Conservation (phyloP, 2,329 filamentous ascomycete genomes). For the Pseudopithomyces maydicus region DNA sequence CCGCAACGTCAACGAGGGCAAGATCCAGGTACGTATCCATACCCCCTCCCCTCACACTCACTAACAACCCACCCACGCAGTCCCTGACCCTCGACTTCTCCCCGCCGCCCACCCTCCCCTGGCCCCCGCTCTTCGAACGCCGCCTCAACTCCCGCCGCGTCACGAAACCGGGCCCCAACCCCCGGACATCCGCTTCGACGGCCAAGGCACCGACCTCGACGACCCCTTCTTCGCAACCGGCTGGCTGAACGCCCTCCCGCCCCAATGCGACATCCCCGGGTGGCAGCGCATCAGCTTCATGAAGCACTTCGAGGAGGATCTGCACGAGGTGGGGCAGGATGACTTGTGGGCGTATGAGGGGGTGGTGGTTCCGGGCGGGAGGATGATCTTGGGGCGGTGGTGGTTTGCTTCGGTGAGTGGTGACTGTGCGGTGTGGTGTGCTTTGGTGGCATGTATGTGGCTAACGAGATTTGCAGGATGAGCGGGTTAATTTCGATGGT, state of each 20-base stretch:
- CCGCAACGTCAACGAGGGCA: constrained; percentile 36
- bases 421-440: background rate
- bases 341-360: constrained; percentile 56
- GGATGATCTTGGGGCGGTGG: constrained; percentile 55
- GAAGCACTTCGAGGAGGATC: constrained; percentile 52
- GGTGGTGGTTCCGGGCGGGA: constrained; percentile 53
- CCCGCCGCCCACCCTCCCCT: constrained; percentile 26
- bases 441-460: background rate
- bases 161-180: constrained; percentile 11
- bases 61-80: constrained; percentile 27
- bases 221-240: constrained; percentile 46
- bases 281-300: constrained; percentile 62
- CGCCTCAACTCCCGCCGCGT: constrained; percentile 43
- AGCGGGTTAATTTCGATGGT: background rate
- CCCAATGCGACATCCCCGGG: constrained; percentile 54
- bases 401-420: constrained; percentile 43
- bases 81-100: constrained; percentile 41
- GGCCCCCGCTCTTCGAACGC: constrained; percentile 49
- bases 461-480: background rate
- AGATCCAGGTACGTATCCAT: constrained; percentile 30
- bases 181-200: constrained; percentile 43
- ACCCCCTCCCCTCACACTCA: background rate
- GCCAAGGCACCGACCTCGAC: constrained; percentile 44
- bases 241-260: constrained; percentile 56
- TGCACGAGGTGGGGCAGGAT: constrained; percentile 36